These are phyloP conservation scores for Suillus clintonianus DNA, from an alignment of 768 basidiomycete genomes.

Conservation along the genomic window DNA sequence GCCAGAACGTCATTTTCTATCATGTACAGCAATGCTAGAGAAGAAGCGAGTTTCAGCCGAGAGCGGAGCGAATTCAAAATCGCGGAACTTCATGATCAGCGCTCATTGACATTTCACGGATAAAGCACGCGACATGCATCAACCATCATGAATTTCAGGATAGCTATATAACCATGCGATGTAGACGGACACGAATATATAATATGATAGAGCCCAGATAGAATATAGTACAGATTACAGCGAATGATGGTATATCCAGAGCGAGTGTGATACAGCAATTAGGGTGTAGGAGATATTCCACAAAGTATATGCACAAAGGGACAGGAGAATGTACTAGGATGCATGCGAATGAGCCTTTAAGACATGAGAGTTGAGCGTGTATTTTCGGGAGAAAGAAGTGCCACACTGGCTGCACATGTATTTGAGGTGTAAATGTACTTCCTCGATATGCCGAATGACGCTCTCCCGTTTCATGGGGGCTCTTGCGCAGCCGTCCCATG, in stretches of 20 bases:
- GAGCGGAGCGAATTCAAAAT: too few relatives aligned
- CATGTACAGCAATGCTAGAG: too few relatives aligned
- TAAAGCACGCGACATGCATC: too few relatives aligned
- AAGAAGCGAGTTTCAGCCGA: too few relatives aligned
- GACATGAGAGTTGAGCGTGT: constrained; percentile 20
- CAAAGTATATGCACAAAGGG: background rate
- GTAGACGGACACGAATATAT: background rate
- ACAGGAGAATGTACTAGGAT: background rate
- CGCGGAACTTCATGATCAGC: too few relatives aligned
- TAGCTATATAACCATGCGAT: too few relatives aligned
- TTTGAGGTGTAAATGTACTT: constrained; percentile 22
- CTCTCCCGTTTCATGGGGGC: constrained; percentile 29
- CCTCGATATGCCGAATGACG: constrained; percentile 25
- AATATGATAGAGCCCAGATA: background rate
- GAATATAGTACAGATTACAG: background rate
- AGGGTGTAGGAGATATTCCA: background rate
- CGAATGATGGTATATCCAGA: background rate
- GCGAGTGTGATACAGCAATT: too few relatives aligned
- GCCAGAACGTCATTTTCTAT: too few relatives aligned
- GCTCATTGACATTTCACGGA: background rate
- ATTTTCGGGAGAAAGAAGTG: constrained; percentile 26
- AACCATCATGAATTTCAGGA: background rate
- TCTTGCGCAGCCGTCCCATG: constrained; percentile 19
- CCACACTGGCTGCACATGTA: constrained; percentile 17
- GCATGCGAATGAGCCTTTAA: background rate